phyloP scores from a whole-genome alignment of 495 filamentous ascomycete species.

The Antarctomyces pellizariae region DNA sequence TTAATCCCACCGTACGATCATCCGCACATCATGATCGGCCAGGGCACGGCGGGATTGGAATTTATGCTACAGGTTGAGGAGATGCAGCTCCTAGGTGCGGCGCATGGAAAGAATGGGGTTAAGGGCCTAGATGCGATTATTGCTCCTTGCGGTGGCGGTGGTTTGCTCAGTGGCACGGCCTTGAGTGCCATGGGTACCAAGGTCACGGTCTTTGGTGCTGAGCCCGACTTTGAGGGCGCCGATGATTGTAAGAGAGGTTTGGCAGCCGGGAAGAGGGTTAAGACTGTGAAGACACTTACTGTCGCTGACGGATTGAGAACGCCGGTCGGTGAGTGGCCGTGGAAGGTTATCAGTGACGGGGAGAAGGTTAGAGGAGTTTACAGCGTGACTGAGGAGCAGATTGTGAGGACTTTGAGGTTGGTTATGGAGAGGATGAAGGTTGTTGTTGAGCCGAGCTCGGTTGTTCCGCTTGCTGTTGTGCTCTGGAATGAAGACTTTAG shows the following conservation, averaged over 20 bases:
- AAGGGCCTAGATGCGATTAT: conserved; percentile 51
- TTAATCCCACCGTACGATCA: conserved; percentile 84
- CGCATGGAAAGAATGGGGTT: conserved; percentile 4
- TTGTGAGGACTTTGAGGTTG: conserved; percentile 49
- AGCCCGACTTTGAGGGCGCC: conserved; percentile 63
- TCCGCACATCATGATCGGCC: conserved; percentile 71
- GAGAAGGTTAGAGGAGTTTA: conserved; percentile 51
- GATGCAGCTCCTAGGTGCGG: conserved; percentile 14
- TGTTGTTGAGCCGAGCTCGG: conserved; percentile 75
- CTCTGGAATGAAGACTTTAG: conserved; percentile 75
- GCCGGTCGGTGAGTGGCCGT: conserved; percentile 55
- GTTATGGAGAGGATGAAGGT: conserved; percentile 83
- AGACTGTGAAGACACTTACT: conserved; percentile 46
- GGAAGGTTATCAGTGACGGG: conserved; percentile 54
- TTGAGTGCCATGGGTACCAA: conserved; percentile 44
- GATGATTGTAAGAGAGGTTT: conserved; percentile 61
- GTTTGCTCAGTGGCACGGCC: conserved; percentile 65
- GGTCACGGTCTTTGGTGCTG: conserved; percentile 65
- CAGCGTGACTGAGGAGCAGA: conserved; percentile 62
- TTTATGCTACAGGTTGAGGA: conserved; percentile 43
- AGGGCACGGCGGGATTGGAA: conserved; percentile 77
- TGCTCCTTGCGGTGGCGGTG: conserved; percentile 71
- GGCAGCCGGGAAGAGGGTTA: conserved; percentile 32
- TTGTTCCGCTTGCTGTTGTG: conserved; percentile 61
- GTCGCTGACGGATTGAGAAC: conserved; percentile 83